Evolutionary conservation across 2,329 filamentous ascomycete genomes (phyloP), one percentile per base, ranked within the genome.

Genomic region (Pestalotiopsis sp.): DNA sequence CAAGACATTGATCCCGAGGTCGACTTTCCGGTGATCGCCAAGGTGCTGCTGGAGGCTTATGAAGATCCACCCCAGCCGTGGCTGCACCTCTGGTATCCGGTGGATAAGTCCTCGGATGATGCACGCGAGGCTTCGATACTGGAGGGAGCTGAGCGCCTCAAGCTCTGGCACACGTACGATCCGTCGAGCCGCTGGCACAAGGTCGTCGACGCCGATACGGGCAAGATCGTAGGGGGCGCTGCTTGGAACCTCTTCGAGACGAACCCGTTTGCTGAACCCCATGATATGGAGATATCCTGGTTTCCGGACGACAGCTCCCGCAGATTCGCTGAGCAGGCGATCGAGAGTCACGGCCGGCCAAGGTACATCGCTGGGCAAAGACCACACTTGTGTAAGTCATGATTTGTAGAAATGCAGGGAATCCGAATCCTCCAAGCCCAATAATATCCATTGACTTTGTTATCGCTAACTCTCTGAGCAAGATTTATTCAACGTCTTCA

Each of bases 111-210:
- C 66, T 27, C 23, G 17, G 52, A 68, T 5, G 66, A 74, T 20
- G 71, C 73, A 2, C 71, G 71, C 3, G 72, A 77, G 62, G 70
- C 64, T 2, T 70, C 71, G 31, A 73, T 77, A 6, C 67, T 69
- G 1, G 74, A 75, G 14, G 71, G 68, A 9, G 70, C 71, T 4
- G 65, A 69, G 3, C 69, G 73, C 1, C 72, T 75, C 25, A 61
- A 75, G 23, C 56, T 68, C 13, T 75, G 75, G 71, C 73, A 77
- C 36, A 72, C 73, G 7, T 45, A 72, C 14, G 74, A 79, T 38
- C 75, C 76, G 1, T 68, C 75, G 1, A 76, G 73, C 66, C 68
- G 73, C 49, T 79, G 77, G 77, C 66, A 76, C 3, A 78, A 79
- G 65, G 73, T 79, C 1, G 73, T 79, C 36, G 77, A 79, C 67